Evolutionary conservation across 2,329 filamentous ascomycete genomes (phyloP).

Genomic region (Arthrocladium fulminans): DNA sequence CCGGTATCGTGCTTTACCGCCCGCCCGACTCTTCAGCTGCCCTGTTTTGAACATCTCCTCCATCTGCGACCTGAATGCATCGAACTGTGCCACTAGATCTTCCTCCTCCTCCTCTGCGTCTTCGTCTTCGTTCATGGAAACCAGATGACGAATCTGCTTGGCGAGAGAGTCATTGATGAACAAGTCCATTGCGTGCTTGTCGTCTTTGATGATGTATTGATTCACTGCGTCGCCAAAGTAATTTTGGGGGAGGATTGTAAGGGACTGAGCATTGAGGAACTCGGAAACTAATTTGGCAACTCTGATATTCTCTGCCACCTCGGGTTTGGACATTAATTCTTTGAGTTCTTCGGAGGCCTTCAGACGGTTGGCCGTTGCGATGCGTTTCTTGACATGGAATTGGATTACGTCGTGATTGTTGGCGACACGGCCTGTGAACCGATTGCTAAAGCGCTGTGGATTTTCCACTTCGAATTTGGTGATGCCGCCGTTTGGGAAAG

Average conservation of each 20-base stretch:
- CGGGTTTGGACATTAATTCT: conserved; percentile 51
- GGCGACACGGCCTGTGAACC: conserved; percentile 81
- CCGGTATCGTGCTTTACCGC: conserved; percentile 53
- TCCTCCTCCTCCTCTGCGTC: conserved; percentile 58
- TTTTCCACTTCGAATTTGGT: conserved; percentile 79
- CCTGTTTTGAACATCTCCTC: conserved; percentile 65
- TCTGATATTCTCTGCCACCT: conserved; percentile 64
- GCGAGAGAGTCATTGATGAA: conserved; percentile 66
- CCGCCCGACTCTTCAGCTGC: conserved; percentile 43
- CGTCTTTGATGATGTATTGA: conserved; percentile 89
- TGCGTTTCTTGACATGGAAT: conserved; percentile 82
- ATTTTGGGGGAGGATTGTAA: conserved; percentile 87
- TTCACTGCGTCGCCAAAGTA: conserved; percentile 87
- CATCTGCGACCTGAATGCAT: conserved; percentile 58
- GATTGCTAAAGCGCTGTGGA: conserved; percentile 88
- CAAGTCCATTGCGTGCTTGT: conserved; percentile 81
- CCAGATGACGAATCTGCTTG: conserved; percentile 61
- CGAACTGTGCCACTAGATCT: conserved; percentile 65
- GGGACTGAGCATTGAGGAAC: conserved; percentile 74
- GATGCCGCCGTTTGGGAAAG: conserved; percentile 65
- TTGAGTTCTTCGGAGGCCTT: conserved; percentile 47
- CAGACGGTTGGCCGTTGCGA: conserved; percentile 30
- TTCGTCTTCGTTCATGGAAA: conserved; percentile 57
- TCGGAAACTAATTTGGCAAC: conserved; percentile 84
- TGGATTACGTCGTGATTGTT: conserved; percentile 91